Evolutionary conservation across 495 filamentous ascomycete species (phyloP), one percentile per base, ranked within the genome.

Genomic region (Tuber indicum): DNA sequence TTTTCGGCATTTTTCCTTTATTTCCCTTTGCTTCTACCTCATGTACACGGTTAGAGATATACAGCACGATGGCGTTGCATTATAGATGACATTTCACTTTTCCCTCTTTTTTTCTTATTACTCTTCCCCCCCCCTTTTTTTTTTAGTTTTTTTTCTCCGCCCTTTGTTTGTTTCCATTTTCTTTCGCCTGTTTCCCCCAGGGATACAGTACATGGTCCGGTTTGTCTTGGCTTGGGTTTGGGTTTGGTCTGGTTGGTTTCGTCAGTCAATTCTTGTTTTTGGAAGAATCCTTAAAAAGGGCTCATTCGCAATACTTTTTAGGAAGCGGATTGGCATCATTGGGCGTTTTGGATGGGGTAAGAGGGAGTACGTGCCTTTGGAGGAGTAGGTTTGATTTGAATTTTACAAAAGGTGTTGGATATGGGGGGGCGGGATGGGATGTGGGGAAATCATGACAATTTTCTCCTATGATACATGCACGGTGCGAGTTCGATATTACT

Each of bases 301-400:
- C 58, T 66, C 58, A 66, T 66, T 66, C 32, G 58, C 26, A 6
- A 66, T 66, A 16, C 26, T 66, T 66, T 66, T 36, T 66, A 66
- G 58, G 58, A 66, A 66, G 58, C 58, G 58, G 26, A 66, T 66
- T 36, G 26, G 16, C 0, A 66, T 6, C 36, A 12, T 66, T 66
- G 26, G 58, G 58, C 58, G 58, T 66, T 66, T 66, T 66, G 58
- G 58, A 66, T 66, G 58, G 58, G 26, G 58, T 36, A 66, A 8
- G n/a, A 62, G 32, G 26, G 58, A 66, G 58, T 66, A 66, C 58
- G 26, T 16, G 4, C 58, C 58, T 36, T 36, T 66, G 58, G 26
- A 17, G 26, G 58, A 14, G 0, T 7, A 4, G 21, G 21, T 0
- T 66, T 66, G 58, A 66, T 36, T 36, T 66, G 26, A 17, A 36